Base-by-base conservation (phyloP, 805 yeast species). In the Cyberlindnera misumaiensis region DNA sequence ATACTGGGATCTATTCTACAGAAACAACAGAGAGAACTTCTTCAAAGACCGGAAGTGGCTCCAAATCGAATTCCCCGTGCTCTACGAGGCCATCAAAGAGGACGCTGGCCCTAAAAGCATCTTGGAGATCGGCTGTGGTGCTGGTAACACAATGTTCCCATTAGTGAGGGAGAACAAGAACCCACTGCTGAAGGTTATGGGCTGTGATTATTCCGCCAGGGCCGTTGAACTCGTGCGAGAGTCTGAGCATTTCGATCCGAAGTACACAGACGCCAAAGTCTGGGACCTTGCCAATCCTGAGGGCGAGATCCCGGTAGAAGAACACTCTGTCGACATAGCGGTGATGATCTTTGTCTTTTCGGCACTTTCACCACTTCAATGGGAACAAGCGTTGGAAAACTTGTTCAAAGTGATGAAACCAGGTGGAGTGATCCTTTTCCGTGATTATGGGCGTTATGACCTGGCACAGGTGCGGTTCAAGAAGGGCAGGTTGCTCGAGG, bases 11-110 rank as follows among this genome's bases (percentile, higher is more conserved):
- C 73, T 83, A 7, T 93, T 93, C 57, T 93, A 93, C 60, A 80
- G 82, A 51, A 84, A 89, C 56, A 90, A 93, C 61, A 77, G 73
- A 51, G 96, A 86, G 49, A 93, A 90, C 61, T 93, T 93, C 64
- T 93, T 93, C 71, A 93, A 93, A 59, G 96, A 93, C 61, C 72
- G 98, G 50, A 89, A 86, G 55, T 93, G 98, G 98, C 68, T 93
- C 43, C 87, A 85, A 56, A 82, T 90, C 34, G 98, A 93, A 63
- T 93, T 93, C 47, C 98, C 98, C 1, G 65, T 75, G 11, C 62
- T 93, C 27, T 90, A 83, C 55, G 81, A 80, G 44, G 83, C 86
- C 5, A 86, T 95, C 4, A 75, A 77, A 45, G 72, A 74, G 17
- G 83, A 80, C 47, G 70, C 80, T 6, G 83, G 87, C n/a, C 75